Evolutionary conservation across 257 asterid genomes (phyloP), one percentile per base, ranked within the genome.

Genomic region (Datura wrightii): DNA sequence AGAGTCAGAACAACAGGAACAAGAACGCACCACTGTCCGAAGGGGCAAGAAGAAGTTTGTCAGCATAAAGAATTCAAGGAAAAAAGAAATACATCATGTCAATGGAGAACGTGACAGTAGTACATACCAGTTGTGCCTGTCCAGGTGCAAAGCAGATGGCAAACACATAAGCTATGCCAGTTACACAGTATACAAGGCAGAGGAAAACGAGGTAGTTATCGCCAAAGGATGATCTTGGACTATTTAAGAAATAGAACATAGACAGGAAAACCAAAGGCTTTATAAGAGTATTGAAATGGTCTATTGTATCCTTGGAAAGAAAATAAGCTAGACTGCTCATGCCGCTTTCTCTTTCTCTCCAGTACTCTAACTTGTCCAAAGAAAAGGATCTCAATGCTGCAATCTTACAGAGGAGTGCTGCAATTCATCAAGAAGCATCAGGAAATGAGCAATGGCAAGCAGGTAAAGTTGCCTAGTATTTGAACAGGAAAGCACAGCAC

Each of bases 191-290:
- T 31, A 93, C 90, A 2, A 97, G 97, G 89, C 96, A 91, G 83
- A 95, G 87, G 86, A 94, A 85, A 60, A 97, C 93, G 0, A 88
- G 3, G 56, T 97, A 97, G 89, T 94, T 97, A 86, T 93, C 94
- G 39, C 50, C 84, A 87, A 97, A 94, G 53, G 97, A 87, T 83
- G 99, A 97, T 89, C 99, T 87, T 59, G 98, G 98, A 83, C 91
- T 93, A 93, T 90, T 94, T 92, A 97, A 92, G 83, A 97, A 97
- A 86, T 87, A 97, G 94, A 91, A 97, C 97, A 97, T 89, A 19
- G 98, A 95, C 82, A 97, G 98, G 90, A 93, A 97, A 87, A 94
- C 98, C 89, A 97, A 14, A 83, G 99, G 99, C 92, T 95, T 97
- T 87, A 97, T 83, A 63, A 94, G 83, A 76, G 92, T 88, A 86